Percentiles rank a stretch among this genome's conserved stretches.
These are phyloP conservation scores for Neltuma alba DNA, from an alignment of 306 rosid genomes.

Conservation along the genomic window DNA sequence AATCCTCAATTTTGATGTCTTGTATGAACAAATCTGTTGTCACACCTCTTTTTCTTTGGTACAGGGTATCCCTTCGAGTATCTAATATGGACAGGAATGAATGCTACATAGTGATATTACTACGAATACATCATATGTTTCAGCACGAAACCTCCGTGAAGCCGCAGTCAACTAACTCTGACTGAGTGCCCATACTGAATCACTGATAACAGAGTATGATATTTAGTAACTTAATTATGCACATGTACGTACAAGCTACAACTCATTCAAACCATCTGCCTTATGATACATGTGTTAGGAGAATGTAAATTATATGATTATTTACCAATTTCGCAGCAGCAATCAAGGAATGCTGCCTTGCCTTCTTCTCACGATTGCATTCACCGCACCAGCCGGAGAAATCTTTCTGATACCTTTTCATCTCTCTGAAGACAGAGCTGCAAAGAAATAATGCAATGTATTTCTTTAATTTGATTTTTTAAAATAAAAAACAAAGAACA, in stretches of 20 bases:
- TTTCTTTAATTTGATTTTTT: conserved; percentile 3
- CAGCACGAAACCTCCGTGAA: neutral
- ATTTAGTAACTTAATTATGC: conserved; percentile 2
- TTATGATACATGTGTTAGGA: conserved; percentile 11
- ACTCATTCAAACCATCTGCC: conserved; percentile 1
- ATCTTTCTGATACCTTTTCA: conserved; percentile 59
- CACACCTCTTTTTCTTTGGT: neutral
- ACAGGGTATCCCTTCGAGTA: neutral
- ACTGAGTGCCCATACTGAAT: neutral
- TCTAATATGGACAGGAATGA: neutral
- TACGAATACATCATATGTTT: conserved; percentile 5
- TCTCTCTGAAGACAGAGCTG: conserved; percentile 63
- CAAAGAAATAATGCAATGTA: conserved; percentile 32
- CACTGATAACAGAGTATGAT: conserved; percentile 1
- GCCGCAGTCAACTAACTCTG: conserved; percentile 12
- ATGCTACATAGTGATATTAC: neutral
- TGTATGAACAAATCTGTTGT: neutral
- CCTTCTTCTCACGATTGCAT: conserved; percentile 54
- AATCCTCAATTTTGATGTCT: neutral
- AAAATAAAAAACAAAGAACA: conserved; percentile 8
- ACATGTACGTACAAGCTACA: neutral
- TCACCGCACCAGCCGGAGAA: conserved; percentile 67
- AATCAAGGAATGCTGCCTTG: conserved; percentile 49
- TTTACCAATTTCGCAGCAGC: conserved; percentile 52
- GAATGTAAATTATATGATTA: conserved; percentile 5